Evolutionary conservation across 805 yeast species (phyloP).

Genomic region (Tetrapisispora phaffii): DNA sequence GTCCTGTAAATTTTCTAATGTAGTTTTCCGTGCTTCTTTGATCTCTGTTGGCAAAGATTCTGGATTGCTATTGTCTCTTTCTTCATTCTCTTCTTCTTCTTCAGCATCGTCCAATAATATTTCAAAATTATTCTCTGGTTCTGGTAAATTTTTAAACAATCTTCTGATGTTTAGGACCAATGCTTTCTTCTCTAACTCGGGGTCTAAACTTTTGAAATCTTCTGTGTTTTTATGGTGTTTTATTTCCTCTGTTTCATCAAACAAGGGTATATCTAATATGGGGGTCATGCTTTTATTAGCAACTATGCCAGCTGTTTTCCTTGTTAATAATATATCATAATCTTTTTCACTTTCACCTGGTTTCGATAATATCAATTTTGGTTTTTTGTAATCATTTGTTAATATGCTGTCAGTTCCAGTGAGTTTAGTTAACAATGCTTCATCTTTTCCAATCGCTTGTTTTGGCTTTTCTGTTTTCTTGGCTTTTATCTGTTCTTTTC

Average conservation of each 20-base stretch:
- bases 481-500: slow-evolving; percentile 17
- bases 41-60: background rate
- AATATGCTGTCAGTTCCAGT: slow-evolving; percentile 9
- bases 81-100: slow-evolving; percentile 9
- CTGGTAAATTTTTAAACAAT: slow-evolving; percentile 30
- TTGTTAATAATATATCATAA: slow-evolving; percentile 8
- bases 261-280: slow-evolving; percentile 1
- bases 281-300: slow-evolving; percentile 6
- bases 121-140: slow-evolving; percentile 41
- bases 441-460: slow-evolving; percentile 18
- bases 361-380: slow-evolving; percentile 27
- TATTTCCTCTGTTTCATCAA: background rate
- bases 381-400: slow-evolving; percentile 15
- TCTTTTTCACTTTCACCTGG: slow-evolving; percentile 23
- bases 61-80: background rate
- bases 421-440: slow-evolving; percentile 2
- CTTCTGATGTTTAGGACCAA: background rate
- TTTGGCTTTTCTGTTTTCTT: slow-evolving; percentile 11
- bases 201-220: background rate
- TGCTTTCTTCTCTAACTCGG: background rate
- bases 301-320: slow-evolving; percentile 21
- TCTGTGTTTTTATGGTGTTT: background rate
- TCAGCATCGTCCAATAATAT: slow-evolving; percentile 30
- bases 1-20: background rate
- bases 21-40: background rate